Percentiles rank a stretch among this genome's conserved stretches.
These are phyloP conservation scores for Puccinia triticina DNA, from an alignment of 1,284 basidiomycete species.

Conservation along the genomic window DNA sequence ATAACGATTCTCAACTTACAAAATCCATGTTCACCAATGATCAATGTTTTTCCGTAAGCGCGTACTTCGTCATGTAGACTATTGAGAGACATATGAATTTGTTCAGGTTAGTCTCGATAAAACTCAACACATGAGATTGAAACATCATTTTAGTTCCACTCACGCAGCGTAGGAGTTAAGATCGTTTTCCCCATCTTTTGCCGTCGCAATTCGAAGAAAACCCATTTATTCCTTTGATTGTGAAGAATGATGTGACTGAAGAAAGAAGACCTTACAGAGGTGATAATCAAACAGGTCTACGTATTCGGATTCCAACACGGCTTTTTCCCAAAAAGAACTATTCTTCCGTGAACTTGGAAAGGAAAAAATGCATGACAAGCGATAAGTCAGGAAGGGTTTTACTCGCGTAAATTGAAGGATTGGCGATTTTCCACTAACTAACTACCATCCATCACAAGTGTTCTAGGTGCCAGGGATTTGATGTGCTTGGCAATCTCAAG, in stretches of 20 bases:
- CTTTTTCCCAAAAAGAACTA: constrained; percentile 34
- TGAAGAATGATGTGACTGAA: neutral
- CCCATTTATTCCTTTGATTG: neutral
- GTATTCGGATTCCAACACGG: constrained; percentile 34
- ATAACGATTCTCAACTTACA: constrained; percentile 18
- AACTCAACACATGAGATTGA: neutral
- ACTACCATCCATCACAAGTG: constrained; percentile 51
- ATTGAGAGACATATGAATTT: neutral
- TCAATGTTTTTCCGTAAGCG: constrained; percentile 23
- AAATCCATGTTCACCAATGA: constrained; percentile 50
- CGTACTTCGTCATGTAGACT: constrained; percentile 6
- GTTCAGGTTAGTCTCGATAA: neutral
- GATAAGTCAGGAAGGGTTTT: neutral
- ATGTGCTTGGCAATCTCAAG: constrained; percentile 44
- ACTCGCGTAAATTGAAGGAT: neutral
- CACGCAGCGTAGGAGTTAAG: neutral
- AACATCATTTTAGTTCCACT: neutral
- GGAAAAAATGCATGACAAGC: neutral
- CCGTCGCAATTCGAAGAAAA: neutral
- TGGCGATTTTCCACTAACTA: constrained; percentile 23
- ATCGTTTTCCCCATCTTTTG: constrained; percentile 22
- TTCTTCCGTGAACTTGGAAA: constrained; percentile 17
- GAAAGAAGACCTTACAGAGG: constrained; percentile 30
- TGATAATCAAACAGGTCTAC: constrained; percentile 50
- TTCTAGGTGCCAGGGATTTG: constrained; percentile 41